Percentiles rank a stretch among this genome's conserved stretches.
Evolutionary conservation across 768 basidiomycete species (phyloP).

Genomic region (Dacryopinax primogenitus): DNA sequence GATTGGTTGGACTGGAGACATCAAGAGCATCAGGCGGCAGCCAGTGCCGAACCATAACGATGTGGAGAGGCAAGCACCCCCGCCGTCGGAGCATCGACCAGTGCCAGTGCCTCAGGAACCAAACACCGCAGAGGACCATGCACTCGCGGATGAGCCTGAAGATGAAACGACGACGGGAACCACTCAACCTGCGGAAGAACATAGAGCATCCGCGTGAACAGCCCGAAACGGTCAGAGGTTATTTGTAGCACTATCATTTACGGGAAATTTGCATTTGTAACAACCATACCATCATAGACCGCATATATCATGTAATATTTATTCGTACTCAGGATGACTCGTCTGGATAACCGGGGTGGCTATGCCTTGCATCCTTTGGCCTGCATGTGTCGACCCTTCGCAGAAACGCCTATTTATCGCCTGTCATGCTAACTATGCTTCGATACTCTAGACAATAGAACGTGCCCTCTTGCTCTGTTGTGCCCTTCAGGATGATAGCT

Average conservation of each 20-base stretch:
- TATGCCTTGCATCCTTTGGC: background rate
- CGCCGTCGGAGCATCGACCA: background rate
- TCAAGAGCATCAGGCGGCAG: background rate
- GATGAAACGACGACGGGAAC: too few species aligned
- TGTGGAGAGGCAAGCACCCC: background rate
- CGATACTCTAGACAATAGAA: too few species aligned
- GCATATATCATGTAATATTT: background rate
- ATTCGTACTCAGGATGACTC: background rate
- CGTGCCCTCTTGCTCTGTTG: too few species aligned
- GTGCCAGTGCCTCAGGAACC: background rate
- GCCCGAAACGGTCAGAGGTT: background rate
- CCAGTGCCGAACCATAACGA: background rate
- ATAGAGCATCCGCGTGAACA: too few species aligned
- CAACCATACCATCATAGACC: background rate
- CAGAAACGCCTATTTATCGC: too few species aligned
- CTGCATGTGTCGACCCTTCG: background rate
- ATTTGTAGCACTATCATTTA: background rate
- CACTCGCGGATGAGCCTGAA: background rate
- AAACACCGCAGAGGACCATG: background rate
- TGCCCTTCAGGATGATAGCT: too few species aligned
- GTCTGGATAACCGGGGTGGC: background rate
- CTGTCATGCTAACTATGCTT: too few species aligned
- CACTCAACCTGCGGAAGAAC: too few species aligned
- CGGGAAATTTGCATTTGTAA: background rate
- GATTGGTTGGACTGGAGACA: background rate